phyloP scores from a whole-genome alignment of 495 filamentous ascomycete species.

The Penicillium coprophilum region DNA sequence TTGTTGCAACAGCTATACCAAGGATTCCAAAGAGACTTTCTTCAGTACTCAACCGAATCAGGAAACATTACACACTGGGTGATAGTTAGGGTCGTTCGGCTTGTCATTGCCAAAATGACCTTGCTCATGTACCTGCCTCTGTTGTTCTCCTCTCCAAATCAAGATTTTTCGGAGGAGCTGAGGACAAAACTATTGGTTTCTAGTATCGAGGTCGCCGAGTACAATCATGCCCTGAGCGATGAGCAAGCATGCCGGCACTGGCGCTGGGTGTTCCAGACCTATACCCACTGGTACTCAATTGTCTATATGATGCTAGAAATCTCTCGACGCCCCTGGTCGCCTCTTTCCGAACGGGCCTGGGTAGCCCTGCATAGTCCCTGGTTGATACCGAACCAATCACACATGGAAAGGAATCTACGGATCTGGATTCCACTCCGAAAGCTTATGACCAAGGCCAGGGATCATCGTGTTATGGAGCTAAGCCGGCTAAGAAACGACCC shows the following conservation, averaged over 20 bases:
- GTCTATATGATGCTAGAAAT: constrained; percentile 55
- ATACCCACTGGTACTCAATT: constrained; percentile 61
- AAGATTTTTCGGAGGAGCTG: constrained; percentile 35
- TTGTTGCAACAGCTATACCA: constrained; percentile 45
- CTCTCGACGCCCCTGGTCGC: constrained; percentile 48
- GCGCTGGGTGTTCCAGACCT: constrained; percentile 61
- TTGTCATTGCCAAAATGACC: constrained; percentile 46
- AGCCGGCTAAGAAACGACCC: constrained; percentile 35
- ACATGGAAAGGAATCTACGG: constrained; percentile 39
- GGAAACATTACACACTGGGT: constrained; percentile 46
- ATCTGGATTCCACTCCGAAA: constrained; percentile 56
- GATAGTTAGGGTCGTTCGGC: constrained; percentile 35
- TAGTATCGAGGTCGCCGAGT: constrained; percentile 55
- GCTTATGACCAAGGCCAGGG: constrained; percentile 49
- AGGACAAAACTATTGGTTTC: constrained; percentile 41
- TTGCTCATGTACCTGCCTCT: constrained; percentile 47
- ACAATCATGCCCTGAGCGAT: constrained; percentile 53
- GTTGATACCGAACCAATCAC: constrained; percentile 40
- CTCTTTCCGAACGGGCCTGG: constrained; percentile 56
- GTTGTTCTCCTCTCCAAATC: constrained; percentile 37
- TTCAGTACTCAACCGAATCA: constrained; percentile 41
- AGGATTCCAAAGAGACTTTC: constrained; percentile 42
- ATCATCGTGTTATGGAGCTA: constrained; percentile 45
- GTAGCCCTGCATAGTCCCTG: constrained; percentile 49
- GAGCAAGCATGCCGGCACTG: constrained; percentile 50